A percentile compares a stretch with the other conserved stretches of the same genome.
phyloP scores from a whole-genome alignment of 805 yeast species.

The Candida schatavii region DNA sequence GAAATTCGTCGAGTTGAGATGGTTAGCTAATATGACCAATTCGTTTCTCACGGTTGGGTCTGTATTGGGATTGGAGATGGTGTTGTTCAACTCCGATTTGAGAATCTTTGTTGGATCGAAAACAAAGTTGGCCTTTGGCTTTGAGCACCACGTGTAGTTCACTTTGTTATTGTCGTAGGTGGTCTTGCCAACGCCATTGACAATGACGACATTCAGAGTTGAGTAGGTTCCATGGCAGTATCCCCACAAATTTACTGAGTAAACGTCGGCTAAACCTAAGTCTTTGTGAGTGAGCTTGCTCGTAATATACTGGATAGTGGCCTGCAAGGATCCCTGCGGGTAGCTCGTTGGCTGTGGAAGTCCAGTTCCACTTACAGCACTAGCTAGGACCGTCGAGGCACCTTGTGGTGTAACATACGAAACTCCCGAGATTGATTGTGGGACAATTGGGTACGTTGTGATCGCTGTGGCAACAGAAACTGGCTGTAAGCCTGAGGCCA shows the following conservation, averaged over 20 bases:
- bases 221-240: constrained; percentile 34
- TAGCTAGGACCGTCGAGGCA: constrained; percentile 8
- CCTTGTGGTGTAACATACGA: constrained; percentile 9
- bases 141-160: constrained; percentile 49
- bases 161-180: constrained; percentile 28
- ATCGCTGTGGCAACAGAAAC: background rate
- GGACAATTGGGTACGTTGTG: background rate
- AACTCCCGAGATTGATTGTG: background rate
- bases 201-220: constrained; percentile 1
- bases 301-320: constrained; percentile 19
- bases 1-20: constrained; percentile 30
- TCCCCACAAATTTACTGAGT: constrained; percentile 42
- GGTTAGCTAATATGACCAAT: constrained; percentile 17
- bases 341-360: constrained; percentile 7
- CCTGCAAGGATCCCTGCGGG: constrained; percentile 5
- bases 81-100: constrained; percentile 29
- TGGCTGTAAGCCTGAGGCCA: background rate
- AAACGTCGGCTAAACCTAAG: constrained; percentile 41
- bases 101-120: constrained; percentile 50
- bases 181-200: constrained; percentile 7
- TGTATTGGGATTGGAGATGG: constrained; percentile 17
- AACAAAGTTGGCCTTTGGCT: constrained; percentile 52
- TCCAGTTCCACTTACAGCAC: constrained; percentile 5
- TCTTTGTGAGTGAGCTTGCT: constrained; percentile 22
- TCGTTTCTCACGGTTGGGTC: constrained; percentile 8